phyloP scores from a whole-genome alignment of 768 basidiomycete species.

The Trametopsis cervina region DNA sequence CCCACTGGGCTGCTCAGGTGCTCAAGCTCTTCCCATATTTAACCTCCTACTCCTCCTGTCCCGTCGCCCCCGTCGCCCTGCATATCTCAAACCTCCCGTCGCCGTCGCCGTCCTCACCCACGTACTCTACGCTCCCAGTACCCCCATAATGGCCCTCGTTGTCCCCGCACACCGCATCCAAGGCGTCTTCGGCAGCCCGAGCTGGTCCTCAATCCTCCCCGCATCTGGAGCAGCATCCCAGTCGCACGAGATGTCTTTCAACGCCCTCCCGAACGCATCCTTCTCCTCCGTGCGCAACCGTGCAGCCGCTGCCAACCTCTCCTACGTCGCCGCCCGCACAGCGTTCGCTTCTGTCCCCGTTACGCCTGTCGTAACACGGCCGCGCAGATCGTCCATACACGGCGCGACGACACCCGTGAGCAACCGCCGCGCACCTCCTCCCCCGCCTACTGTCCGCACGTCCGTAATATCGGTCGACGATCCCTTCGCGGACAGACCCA shows the following conservation, averaged over 20 bases:
- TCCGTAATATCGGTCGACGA: slow-evolving; percentile 8
- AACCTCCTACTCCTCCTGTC: not conserved
- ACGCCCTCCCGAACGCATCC: slow-evolving; percentile 18
- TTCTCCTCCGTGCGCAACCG: slow-evolving; percentile 8
- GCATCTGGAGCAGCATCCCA: slow-evolving; percentile 1
- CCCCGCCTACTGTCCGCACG: slow-evolving; percentile 7
- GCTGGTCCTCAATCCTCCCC: slow-evolving; percentile 9
- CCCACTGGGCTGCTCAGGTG: not conserved
- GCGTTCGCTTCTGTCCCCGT: slow-evolving; percentile 6
- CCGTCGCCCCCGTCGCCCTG: not conserved
- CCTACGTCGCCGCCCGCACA: slow-evolving; percentile 12
- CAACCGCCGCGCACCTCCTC: slow-evolving; percentile 15
- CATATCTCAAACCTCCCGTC: not conserved
- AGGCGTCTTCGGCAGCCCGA: slow-evolving; percentile 9
- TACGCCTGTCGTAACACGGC: slow-evolving; percentile 16
- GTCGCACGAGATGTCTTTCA: slow-evolving; percentile 16
- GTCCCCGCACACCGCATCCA: slow-evolving; percentile 13
- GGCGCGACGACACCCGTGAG: slow-evolving; percentile 9
- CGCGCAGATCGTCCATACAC: slow-evolving; percentile 9
- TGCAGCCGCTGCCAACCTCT: slow-evolving; percentile 9
- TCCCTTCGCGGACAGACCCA: slow-evolving; percentile 20
- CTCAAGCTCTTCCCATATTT: not conserved
- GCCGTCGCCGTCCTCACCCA: not conserved
- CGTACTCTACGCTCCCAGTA: not conserved
- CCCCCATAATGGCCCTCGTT: slow-evolving; percentile 10